These are phyloP conservation scores for Hanseniaspora nectarophila DNA, from an alignment of 805 yeast genomes.

Conservation along the genomic window DNA sequence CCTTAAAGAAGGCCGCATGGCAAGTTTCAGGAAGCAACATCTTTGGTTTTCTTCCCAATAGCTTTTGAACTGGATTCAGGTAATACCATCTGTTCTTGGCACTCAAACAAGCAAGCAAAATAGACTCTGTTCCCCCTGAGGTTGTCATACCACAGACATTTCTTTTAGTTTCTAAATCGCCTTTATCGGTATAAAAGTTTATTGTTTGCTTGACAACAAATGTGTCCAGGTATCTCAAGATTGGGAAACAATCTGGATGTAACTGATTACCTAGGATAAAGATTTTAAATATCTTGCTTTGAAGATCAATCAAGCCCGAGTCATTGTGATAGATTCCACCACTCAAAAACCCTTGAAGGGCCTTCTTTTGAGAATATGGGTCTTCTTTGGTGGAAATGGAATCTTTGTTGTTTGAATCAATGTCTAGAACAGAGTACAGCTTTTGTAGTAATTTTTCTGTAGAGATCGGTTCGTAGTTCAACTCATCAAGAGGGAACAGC, in stretches of 20 bases:
- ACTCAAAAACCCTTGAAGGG: conserved; percentile 55
- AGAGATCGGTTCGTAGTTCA: conserved; percentile 54
- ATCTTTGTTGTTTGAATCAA: not conserved
- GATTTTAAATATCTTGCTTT: conserved; percentile 60
- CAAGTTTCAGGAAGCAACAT: conserved; percentile 79
- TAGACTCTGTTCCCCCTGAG: conserved; percentile 92
- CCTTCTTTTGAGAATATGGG: conserved; percentile 43
- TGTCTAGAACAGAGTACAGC: conserved; percentile 31
- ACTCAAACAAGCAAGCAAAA: conserved; percentile 71
- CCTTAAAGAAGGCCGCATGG: conserved; percentile 93
- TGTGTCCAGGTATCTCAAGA: conserved; percentile 89
- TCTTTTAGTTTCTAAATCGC: not conserved
- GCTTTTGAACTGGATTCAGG: conserved; percentile 37
- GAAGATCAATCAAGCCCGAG: conserved; percentile 56
- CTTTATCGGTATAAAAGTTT: conserved; percentile 36
- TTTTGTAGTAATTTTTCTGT: conserved; percentile 37
- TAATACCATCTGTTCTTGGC: conserved; percentile 53
- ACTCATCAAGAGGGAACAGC: conserved; percentile 8
- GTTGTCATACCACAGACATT: conserved; percentile 65
- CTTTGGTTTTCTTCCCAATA: conserved; percentile 63
- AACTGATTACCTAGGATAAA: conserved; percentile 85
- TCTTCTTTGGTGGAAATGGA: conserved; percentile 32
- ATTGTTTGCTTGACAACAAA: conserved; percentile 90
- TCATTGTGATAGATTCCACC: conserved; percentile 98
- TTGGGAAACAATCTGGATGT: conserved; percentile 96